phyloP scores from a whole-genome alignment of 257 asterid species.

The Rhazya stricta region DNA sequence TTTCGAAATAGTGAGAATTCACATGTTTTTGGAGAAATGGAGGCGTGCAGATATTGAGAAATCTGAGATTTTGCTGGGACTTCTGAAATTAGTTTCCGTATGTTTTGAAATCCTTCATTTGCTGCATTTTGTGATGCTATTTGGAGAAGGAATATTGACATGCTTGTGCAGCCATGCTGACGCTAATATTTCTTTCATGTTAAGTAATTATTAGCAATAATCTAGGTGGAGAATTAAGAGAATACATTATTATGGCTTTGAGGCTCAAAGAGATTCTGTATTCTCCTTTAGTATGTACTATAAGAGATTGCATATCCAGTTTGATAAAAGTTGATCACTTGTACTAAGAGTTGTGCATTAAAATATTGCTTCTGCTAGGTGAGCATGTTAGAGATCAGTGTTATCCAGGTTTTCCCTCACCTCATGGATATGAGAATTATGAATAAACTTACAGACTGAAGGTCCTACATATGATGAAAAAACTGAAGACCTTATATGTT shows the following conservation, averaged over 20 bases:
- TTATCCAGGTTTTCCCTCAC: neutral
- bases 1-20: conserved; percentile 76
- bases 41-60: conserved; percentile 85
- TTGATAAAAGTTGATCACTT: neutral
- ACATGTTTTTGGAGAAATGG: conserved; percentile 80
- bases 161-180: neutral
- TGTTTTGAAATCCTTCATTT: conserved; percentile 29
- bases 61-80: conserved; percentile 58
- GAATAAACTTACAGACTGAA: neutral
- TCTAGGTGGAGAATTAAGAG: neutral
- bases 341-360: neutral
- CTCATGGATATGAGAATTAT: neutral
- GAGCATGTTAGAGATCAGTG: neutral
- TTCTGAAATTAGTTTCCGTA: conserved; percentile 72
- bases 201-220: neutral
- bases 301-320: neutral
- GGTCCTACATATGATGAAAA: neutral
- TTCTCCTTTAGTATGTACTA: neutral
- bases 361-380: neutral
- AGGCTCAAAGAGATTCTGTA: neutral
- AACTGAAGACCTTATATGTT: neutral
- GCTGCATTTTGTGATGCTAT: conserved; percentile 7
- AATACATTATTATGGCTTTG: neutral
- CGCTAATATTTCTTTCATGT: neutral
- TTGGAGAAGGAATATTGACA: neutral